Conservation (phyloP, 352 stramenopile genomes). For the Phytophthora fragariae region DNA sequence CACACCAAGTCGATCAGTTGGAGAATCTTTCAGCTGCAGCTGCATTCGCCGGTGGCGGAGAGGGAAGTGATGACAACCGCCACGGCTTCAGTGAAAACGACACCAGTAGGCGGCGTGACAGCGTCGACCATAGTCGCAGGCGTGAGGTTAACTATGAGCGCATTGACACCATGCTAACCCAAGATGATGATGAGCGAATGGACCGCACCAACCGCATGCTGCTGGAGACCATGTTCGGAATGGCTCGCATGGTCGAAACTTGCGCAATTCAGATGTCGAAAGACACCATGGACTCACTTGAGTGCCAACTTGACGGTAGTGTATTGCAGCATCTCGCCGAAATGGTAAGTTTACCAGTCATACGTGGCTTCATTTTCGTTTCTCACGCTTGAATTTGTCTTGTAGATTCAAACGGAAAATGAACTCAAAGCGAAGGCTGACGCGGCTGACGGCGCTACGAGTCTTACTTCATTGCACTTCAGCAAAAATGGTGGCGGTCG, state of each 20-base stretch:
- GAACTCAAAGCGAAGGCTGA: conserved; percentile 57
- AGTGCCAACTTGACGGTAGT: conserved; percentile 76
- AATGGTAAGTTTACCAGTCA: conserved; percentile 43
- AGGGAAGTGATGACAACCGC: conserved; percentile 9
- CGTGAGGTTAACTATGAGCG: conserved; percentile 56
- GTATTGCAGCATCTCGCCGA: conserved; percentile 66
- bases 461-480: conserved; percentile 22
- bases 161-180: conserved; percentile 59
- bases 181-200: conserved; percentile 69
- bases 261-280: conserved; percentile 87
- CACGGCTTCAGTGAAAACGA: conserved; percentile 18
- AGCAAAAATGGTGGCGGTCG: conserved; percentile 27
- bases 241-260: conserved; percentile 87
- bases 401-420: conserved; percentile 69
- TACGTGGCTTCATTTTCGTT: neutral
- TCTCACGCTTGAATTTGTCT: neutral
- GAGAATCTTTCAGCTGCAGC: conserved; percentile 55
- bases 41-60: conserved; percentile 17
- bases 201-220: conserved; percentile 81
- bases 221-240: conserved; percentile 83
- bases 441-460: conserved; percentile 20
- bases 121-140: conserved; percentile 13
- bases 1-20: conserved; percentile 69
- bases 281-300: conserved; percentile 83
- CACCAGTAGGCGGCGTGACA: conserved; percentile 3